A percentile compares a stretch with the other conserved stretches of the same genome.
phyloP scores from a whole-genome alignment of 2,329 filamentous ascomycete species.

The Colletotrichum neosansevieriae region DNA sequence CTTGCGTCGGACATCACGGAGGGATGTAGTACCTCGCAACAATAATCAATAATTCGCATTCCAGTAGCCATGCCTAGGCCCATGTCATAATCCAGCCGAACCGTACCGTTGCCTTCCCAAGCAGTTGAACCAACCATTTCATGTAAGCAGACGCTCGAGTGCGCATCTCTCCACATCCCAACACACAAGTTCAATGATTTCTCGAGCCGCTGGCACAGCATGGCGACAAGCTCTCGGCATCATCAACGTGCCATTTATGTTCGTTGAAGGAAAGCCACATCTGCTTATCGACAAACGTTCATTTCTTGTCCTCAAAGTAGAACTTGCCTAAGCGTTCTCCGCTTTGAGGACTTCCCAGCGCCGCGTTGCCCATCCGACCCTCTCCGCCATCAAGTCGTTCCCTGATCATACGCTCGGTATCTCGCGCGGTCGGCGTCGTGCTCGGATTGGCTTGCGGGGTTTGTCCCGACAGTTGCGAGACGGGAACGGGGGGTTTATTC shows the following conservation, averaged over 20 bases:
- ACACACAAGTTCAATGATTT: not conserved
- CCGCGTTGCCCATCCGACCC: conserved; percentile 50
- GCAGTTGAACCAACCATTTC: conserved; percentile 20
- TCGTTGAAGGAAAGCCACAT: not conserved
- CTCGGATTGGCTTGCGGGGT: conserved; percentile 38
- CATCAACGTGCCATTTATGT: too few species aligned
- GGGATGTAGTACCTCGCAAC: not conserved
- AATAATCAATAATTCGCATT: conserved; percentile 27
- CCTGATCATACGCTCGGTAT: conserved; percentile 74
- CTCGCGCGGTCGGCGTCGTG: conserved; percentile 50
- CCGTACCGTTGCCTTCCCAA: conserved; percentile 3
- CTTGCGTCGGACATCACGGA: too few species aligned
- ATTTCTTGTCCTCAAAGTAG: conserved; percentile 67
- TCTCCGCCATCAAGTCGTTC: conserved; percentile 69
- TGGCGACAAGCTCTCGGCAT: too few species aligned
- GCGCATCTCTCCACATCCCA: not conserved
- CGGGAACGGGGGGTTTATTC: conserved; percentile 66
- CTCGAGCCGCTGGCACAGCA: too few species aligned
- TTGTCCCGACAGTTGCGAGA: conserved; percentile 49
- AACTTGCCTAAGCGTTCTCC: conserved; percentile 67
- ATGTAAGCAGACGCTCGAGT: conserved; percentile 13
- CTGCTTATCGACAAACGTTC: not conserved
- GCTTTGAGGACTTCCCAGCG: conserved; percentile 58
- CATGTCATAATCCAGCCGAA: conserved; percentile 19
- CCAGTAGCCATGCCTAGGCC: conserved; percentile 22